Conservation (phyloP, 352 stramenopile species). For the Phytophthora pluvialis region DNA sequence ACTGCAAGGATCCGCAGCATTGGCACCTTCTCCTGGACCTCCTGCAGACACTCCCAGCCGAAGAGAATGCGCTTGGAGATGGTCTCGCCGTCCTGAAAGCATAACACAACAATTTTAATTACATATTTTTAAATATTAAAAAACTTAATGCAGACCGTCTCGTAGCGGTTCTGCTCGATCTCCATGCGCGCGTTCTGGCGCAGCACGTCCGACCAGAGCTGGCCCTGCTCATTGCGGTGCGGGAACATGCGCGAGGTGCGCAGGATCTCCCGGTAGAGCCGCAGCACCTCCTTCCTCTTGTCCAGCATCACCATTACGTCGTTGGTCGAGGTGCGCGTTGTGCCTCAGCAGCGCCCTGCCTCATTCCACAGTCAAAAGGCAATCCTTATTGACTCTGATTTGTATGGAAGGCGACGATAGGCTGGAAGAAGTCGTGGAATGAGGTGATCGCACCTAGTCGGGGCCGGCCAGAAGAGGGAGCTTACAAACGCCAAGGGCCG, state of each 20-base stretch:
- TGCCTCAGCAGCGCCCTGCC: too few species aligned
- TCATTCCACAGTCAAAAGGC: too few species aligned
- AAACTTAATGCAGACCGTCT: conserved; percentile 63
- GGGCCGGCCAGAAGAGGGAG: too few species aligned
- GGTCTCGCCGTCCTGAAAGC: conserved; percentile 63
- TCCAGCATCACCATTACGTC: conserved; percentile 49
- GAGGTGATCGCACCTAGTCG: too few species aligned
- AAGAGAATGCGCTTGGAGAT: conserved; percentile 84
- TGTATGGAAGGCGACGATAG: too few species aligned
- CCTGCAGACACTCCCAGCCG: conserved; percentile 77
- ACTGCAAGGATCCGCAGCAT: not conserved
- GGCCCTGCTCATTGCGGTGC: conserved; percentile 75
- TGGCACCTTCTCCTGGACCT: conserved; percentile 79
- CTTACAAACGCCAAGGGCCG: too few species aligned
- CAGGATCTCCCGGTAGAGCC: conserved; percentile 84
- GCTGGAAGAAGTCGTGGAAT: too few species aligned
- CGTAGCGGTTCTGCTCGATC: conserved; percentile 80
- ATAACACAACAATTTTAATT: conserved; percentile 27
- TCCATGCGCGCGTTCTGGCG: conserved; percentile 80
- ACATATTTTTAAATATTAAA: too few species aligned
- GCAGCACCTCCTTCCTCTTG: conserved; percentile 79
- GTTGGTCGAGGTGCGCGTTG: too few species aligned
- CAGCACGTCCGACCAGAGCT: conserved; percentile 72
- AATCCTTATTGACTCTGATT: too few species aligned
- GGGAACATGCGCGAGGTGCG: conserved; percentile 76